A percentile compares a stretch with the other conserved stretches of the same genome.
phyloP scores from a whole-genome alignment of 805 yeast species.

The Ogataea corticis region DNA sequence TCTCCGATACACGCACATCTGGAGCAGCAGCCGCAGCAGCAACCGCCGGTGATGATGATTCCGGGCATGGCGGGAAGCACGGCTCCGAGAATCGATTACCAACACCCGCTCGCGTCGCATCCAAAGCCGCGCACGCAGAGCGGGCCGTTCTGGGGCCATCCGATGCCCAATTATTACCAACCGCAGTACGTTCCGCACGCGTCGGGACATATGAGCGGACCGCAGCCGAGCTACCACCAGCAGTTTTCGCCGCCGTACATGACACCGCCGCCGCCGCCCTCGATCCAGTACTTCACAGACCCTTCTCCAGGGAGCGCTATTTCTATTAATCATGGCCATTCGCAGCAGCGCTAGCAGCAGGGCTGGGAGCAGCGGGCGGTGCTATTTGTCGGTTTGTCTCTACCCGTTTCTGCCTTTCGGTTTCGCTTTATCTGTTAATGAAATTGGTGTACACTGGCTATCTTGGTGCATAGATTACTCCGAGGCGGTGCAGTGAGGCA shows the following conservation, averaged over 20 bases:
- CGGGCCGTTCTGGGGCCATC: background rate
- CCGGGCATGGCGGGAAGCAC: background rate
- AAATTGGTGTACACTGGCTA: background rate
- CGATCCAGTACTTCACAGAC: slow-evolving; percentile 3
- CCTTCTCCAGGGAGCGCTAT: slow-evolving; percentile 1
- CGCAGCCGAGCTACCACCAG: background rate
- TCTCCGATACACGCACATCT: slow-evolving; percentile 3
- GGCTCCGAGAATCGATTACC: slow-evolving; percentile 1
- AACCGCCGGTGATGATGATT: background rate
- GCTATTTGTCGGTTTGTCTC: background rate
- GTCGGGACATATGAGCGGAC: background rate
- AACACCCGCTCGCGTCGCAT: slow-evolving; percentile 9
- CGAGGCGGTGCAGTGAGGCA: background rate
- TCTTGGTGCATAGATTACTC: background rate
- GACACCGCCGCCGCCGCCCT: background rate
- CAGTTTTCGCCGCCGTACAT: background rate
- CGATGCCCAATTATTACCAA: slow-evolving; percentile 3
- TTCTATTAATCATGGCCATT: background rate
- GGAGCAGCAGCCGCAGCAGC: background rate
- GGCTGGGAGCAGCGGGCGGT: too few relatives aligned
- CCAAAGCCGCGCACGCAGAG: background rate
- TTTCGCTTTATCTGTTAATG: background rate
- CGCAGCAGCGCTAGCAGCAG: slow-evolving; percentile 1
- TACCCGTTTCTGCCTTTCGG: background rate
- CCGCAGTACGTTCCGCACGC: slow-evolving; percentile 11